Conservation (phyloP, 305 asterid species). For the Fraxinus baroniana region DNA sequence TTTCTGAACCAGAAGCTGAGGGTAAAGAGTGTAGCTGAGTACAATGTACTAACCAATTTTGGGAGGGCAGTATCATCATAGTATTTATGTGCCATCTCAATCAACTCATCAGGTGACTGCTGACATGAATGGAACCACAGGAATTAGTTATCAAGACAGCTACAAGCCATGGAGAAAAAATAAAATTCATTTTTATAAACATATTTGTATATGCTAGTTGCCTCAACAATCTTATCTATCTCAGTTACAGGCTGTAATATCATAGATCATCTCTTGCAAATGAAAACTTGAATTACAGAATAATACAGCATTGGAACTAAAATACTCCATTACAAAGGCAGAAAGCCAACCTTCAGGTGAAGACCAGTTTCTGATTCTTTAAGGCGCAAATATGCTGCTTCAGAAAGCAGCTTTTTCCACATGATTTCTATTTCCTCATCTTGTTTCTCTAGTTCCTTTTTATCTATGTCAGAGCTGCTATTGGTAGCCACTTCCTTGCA, state of each 20-base stretch:
- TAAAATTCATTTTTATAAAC: background rate
- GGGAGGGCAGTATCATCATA: constrained; percentile 83
- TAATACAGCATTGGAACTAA: constrained; percentile 16
- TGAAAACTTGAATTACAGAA: constrained; percentile 18
- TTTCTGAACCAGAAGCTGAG: background rate
- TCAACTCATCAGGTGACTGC: constrained; percentile 82
- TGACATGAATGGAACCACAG: constrained; percentile 35
- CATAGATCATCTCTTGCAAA: constrained; percentile 20
- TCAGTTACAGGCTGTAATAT: constrained; percentile 12
- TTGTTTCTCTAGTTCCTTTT: constrained; percentile 49
- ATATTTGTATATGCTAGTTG: constrained; percentile 12
- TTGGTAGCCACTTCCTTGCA: constrained; percentile 43
- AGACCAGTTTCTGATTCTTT: constrained; percentile 86
- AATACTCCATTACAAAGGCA: constrained; percentile 21
- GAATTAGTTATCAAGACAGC: constrained; percentile 28
- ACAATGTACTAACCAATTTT: constrained; percentile 58
- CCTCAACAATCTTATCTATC: constrained; percentile 7
- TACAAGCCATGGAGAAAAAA: constrained; percentile 20
- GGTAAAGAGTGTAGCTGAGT: constrained; percentile 9
- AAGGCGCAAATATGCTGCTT: constrained; percentile 69
- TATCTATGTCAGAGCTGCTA: constrained; percentile 37
- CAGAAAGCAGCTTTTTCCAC: constrained; percentile 67
- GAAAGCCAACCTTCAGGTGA: constrained; percentile 70
- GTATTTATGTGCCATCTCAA: constrained; percentile 76
- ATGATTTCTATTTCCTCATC: constrained; percentile 56